phyloP scores from a whole-genome alignment of 2,329 filamentous ascomycete species.

The Colletotrichum spinosum region DNA sequence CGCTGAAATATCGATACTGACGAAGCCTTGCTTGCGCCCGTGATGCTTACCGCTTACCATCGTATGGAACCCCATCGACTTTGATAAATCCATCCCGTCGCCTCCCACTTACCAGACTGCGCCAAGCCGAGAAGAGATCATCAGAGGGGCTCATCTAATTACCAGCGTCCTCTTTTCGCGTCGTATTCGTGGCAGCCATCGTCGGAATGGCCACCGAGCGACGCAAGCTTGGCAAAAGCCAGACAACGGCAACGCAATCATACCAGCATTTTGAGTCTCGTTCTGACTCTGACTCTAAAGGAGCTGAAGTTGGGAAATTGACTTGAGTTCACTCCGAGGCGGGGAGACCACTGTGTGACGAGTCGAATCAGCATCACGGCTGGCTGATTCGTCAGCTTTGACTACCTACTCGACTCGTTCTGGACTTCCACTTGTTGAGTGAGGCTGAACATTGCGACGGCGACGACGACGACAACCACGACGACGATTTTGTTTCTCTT shows the following conservation, averaged over 20 bases:
- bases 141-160: conserved; percentile 12
- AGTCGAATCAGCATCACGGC: too few relatives aligned
- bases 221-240: conserved; percentile 28
- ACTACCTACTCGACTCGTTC: conserved; percentile 1
- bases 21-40: too few relatives aligned
- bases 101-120: conserved; percentile 27
- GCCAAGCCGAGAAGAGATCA: conserved; percentile 25
- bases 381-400: too few relatives aligned
- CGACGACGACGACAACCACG: background rate
- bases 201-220: conserved; percentile 25
- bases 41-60: too few relatives aligned
- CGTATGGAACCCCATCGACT: background rate
- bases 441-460: conserved; percentile 28
- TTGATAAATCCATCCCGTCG: conserved; percentile 23
- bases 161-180: conserved; percentile 8
- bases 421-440: background rate
- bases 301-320: too few relatives aligned
- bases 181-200: conserved; percentile 8
- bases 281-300: too few relatives aligned
- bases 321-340: too few relatives aligned
- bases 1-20: too few relatives aligned
- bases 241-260: conserved; percentile 28
- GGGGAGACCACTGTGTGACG: too few relatives aligned
- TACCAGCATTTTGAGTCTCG: conserved; percentile 11
- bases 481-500: too few relatives aligned